Base-by-base conservation (phyloP, 306 rosid genomes). In the Vigna hirtella region DNA sequence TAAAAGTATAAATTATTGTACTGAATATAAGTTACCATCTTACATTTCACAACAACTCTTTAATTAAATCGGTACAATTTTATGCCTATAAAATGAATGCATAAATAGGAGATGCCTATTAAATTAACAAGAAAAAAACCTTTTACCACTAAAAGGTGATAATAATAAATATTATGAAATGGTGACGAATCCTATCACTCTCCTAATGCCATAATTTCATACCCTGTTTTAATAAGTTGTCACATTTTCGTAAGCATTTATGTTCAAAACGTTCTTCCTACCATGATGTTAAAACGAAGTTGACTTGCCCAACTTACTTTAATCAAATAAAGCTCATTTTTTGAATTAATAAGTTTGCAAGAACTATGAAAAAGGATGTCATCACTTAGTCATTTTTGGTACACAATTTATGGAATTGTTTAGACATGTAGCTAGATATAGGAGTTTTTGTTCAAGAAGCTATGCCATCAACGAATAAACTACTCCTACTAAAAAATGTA, bases 231-330 rank as follows among this genome's bases (percentile, higher is more conserved):
- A 48, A 43, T 45, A 45, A 36, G 42, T 36, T 36, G 38, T 36
- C 42, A 36, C 42, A 36, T 5, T 36, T 36, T 36, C 42, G 42
- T 36, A 34, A 20, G 68, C 57, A 42, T 24, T 40, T 42, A 5
- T 28, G 68, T 28, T 18, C 18, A 18, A n/a, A 56, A 68, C 61
- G 50, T 78, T 32, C 40, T 57, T 32, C 9, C 17, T 32, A 70
- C 22, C 34, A 2, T 30, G 26, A 9, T 53, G 47, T 68, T 69
- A 78, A 68, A 69, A 59, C 4, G 11, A 49, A 61, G 11, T 67
- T 38, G 77, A 81, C 72, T 57, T 18, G 11, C 20, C 43, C 69
- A 62, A 28, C 58, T 59, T 40, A 34, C 40, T 49, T 75, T 9
- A 49, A 24, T 51, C 5, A n/a, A 40, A 15, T n/a, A 75, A 28